These are phyloP conservation scores for Fusarium devonianum DNA, from an alignment of 2,329 filamentous ascomycete species.

Conservation along the genomic window DNA sequence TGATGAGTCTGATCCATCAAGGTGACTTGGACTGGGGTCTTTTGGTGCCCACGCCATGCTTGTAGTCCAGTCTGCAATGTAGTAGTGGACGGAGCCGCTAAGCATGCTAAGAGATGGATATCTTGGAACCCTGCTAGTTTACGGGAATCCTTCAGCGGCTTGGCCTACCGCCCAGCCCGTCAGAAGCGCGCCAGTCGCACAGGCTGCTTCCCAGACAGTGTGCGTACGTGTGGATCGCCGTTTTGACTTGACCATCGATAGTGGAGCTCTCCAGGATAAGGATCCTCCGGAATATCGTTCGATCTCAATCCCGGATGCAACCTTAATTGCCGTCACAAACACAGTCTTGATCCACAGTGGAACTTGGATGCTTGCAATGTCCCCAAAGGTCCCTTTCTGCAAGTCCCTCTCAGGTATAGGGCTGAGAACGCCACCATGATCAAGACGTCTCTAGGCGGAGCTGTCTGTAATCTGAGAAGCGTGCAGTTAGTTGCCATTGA, in stretches of 20 bases:
- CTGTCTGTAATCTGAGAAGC: slow-evolving; percentile 1
- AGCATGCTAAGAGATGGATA: not conserved
- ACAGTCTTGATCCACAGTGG: too few relatives aligned
- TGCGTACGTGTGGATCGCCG: not conserved
- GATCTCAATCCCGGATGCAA: too few relatives aligned
- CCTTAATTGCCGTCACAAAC: too few relatives aligned
- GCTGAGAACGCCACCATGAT: not conserved
- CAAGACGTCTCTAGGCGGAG: not conserved
- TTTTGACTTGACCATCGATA: not conserved
- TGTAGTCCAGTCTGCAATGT: not conserved
- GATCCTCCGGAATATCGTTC: not conserved
- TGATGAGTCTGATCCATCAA: not conserved
- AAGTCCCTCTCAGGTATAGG: not conserved
- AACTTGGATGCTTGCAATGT: not conserved
- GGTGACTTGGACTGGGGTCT: not conserved
- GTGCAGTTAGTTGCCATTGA: not conserved
- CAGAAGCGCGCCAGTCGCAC: not conserved
- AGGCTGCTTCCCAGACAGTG: not conserved
- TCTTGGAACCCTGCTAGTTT: not conserved
- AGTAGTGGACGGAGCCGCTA: not conserved
- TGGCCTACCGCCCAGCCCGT: not conserved
- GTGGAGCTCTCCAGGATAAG: not conserved
- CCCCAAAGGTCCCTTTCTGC: not conserved
- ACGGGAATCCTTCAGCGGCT: not conserved
- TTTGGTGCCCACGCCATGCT: not conserved